Conservation (phyloP, 768 basidiomycete species). For the Termitomyces titanicus region DNA sequence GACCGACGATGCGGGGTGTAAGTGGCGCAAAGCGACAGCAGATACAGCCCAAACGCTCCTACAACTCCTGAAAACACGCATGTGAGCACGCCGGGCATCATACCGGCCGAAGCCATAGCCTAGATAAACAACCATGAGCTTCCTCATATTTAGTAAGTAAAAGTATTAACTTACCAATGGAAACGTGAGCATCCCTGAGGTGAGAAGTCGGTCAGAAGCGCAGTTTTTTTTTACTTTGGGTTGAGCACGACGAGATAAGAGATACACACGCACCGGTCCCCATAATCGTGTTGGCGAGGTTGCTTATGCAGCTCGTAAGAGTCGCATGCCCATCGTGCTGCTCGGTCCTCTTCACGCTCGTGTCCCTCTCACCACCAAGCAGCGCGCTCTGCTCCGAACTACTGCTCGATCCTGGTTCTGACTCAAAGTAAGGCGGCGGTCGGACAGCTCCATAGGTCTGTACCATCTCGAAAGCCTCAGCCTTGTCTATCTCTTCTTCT, state of each 20-base stretch:
- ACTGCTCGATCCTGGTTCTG: conserved; percentile 24
- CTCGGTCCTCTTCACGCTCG: conserved; percentile 13
- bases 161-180: conserved; percentile 54
- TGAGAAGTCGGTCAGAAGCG: no score
- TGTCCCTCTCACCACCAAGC: conserved; percentile 41
- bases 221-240: no score
- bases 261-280: conserved; percentile 65
- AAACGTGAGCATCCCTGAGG: conserved; percentile 89
- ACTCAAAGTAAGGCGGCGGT: conserved; percentile 19
- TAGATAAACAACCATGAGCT: conserved; percentile 20
- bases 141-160: neutral
- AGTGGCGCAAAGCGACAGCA: conserved; percentile 81
- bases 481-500: conserved; percentile 13
- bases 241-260: conserved; percentile 2
- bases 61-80: conserved; percentile 78
- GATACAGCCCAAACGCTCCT: conserved; percentile 83
- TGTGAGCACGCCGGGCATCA: conserved; percentile 87
- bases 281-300: conserved; percentile 87
- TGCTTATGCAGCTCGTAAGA: conserved; percentile 67
- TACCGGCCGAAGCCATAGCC: conserved; percentile 88
- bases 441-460: conserved; percentile 62
- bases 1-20: conserved; percentile 69
- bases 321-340: conserved; percentile 64
- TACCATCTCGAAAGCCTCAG: conserved; percentile 55
- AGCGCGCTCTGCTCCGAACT: conserved; percentile 58